Percentiles rank a stretch among this genome's conserved stretches.
These are phyloP conservation scores for Nepenthes alata DNA, from an alignment of 179 eudicot species.

Conservation along the genomic window DNA sequence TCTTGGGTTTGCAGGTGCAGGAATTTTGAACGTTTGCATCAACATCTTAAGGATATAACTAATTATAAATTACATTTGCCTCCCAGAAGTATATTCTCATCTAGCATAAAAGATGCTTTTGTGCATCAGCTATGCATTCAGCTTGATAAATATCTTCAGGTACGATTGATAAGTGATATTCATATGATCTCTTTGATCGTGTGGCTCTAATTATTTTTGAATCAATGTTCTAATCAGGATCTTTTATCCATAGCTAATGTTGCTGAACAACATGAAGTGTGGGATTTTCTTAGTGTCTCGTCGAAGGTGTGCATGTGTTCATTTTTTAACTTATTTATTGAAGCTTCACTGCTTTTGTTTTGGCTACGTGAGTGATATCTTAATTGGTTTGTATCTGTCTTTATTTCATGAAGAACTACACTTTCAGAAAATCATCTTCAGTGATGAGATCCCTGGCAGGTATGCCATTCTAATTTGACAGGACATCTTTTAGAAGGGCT, in stretches of 20 bases:
- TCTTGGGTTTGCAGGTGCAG: constrained; percentile 53
- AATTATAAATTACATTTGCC: constrained; percentile 92
- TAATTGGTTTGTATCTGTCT: constrained; percentile 10
- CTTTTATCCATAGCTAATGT: constrained; percentile 94
- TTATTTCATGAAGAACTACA: constrained; percentile 54
- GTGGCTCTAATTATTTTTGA: background rate
- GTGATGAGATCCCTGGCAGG: constrained; percentile 91
- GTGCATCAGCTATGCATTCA: constrained; percentile 97
- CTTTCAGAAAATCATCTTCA: constrained; percentile 86
- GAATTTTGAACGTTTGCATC: constrained; percentile 90
- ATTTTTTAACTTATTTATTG: background rate
- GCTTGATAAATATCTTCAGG: constrained; percentile 64
- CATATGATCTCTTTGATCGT: background rate
- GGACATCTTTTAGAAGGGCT: background rate
- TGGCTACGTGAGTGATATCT: constrained; percentile 2
- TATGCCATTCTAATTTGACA: constrained; percentile 17
- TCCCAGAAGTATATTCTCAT: constrained; percentile 96
- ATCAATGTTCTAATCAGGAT: constrained; percentile 39
- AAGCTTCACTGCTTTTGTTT: background rate
- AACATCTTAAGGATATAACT: constrained; percentile 92
- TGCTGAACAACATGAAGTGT: constrained; percentile 97
- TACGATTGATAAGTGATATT: background rate
- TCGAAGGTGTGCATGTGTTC: constrained; percentile 50
- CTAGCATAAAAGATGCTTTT: constrained; percentile 96
- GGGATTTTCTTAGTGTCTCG: constrained; percentile 90